Base-by-base conservation (phyloP, 148 eudicot genomes). In the Rhododendron molle region DNA sequence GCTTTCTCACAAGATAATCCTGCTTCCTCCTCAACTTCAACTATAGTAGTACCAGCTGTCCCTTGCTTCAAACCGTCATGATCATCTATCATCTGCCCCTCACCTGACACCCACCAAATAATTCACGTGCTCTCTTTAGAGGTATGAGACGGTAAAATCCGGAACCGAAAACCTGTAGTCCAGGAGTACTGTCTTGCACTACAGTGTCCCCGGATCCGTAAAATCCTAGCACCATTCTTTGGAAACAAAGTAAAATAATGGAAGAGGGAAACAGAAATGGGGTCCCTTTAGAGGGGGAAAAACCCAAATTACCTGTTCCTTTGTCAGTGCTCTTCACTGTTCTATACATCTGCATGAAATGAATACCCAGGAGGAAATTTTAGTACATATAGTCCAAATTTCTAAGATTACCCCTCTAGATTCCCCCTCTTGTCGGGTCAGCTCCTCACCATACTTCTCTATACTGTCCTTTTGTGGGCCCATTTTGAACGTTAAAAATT, bases 321-420 rank as follows among this genome's bases (percentile, higher is more conserved):
- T 89, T 94, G 89, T 91, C 98, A 90, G 98, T 93, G 96, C 91
- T 93, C 93, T 96, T 96, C 89, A 94, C 98, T 88, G 98, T 96
- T 90, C 98, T 94, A 86, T 94, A 96, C 98, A 96, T 96, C 98
- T 96, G 95, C 94, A 92, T 92, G 88, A 81, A 54, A 86, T 49
- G 73, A 67, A 67, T 67, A 79, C 78, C 67, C 85, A 87, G 16
- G 5, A 26, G 73, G 87, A 69, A 54, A 72, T 32, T 43, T 87
- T 52, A 54, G 52, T 52, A 50, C 20, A 82, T 44, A 49, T 71
- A 44, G 87, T 77, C 86, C 85, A 86, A 78, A 83, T 78, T 83
- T 82, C 81, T 71, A 83, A 78, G 86, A 88, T 83, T 85, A 54
- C 72, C 43, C 36, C 44, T 62, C 54, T 76, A 88, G 90, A 88